A percentile compares a stretch with the other conserved stretches of the same genome.
These are phyloP conservation scores for Boeremia exigua DNA, from an alignment of 2,329 filamentous ascomycete genomes.

Conservation along the genomic window DNA sequence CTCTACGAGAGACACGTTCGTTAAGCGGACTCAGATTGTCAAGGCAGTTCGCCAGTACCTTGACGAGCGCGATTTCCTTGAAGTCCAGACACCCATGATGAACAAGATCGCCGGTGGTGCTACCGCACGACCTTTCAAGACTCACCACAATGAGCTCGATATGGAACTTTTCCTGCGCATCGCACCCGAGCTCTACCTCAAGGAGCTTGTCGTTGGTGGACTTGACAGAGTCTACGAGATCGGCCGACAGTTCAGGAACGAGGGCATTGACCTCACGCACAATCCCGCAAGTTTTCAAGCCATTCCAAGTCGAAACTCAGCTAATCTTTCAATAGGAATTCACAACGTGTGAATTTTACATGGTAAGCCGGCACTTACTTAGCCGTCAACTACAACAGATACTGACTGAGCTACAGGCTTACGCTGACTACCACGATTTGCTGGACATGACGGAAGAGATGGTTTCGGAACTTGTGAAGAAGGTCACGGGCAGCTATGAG, in stretches of 20 bases:
- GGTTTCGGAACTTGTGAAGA: slow-evolving; percentile 57
- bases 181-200: slow-evolving; percentile 94
- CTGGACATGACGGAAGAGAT: slow-evolving; percentile 93
- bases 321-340: slow-evolving; percentile 65
- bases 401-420: slow-evolving; percentile 54
- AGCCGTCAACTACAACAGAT: background rate
- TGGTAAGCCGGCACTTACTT: slow-evolving; percentile 35
- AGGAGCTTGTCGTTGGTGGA: slow-evolving; percentile 94
- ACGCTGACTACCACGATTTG: slow-evolving; percentile 74
- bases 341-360: slow-evolving; percentile 97
- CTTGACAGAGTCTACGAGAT: slow-evolving; percentile 95
- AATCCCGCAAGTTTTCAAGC: slow-evolving; percentile 64
- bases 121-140: slow-evolving; percentile 92
- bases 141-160: slow-evolving; percentile 93
- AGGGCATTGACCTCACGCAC: slow-evolving; percentile 89
- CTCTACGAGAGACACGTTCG: slow-evolving; percentile 78
- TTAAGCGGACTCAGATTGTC: slow-evolving; percentile 86
- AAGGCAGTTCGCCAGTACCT: slow-evolving; percentile 89
- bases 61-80: slow-evolving; percentile 84
- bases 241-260: slow-evolving; percentile 94
- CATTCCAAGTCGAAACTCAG: background rate
- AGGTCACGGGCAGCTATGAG: slow-evolving; percentile 82
- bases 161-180: slow-evolving; percentile 96
- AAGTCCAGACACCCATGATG: slow-evolving; percentile 96
- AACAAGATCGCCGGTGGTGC: slow-evolving; percentile 94